Percentiles rank a stretch among this genome's conserved stretches.
Evolutionary conservation across 306 rosid genomes (phyloP).

Genomic region (Vicia villosa): DNA sequence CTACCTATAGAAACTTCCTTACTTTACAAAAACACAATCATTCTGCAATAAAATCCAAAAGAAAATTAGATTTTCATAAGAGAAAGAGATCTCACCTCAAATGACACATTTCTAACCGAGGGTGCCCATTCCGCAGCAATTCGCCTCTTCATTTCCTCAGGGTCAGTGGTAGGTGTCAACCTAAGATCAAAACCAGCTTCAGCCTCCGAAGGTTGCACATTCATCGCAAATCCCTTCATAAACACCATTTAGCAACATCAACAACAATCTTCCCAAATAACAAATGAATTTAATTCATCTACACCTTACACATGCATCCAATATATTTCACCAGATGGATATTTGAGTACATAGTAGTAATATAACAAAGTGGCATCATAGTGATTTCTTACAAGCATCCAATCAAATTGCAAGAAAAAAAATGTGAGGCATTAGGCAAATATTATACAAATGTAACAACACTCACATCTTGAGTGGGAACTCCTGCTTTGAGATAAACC

Average conservation of each 20-base stretch:
- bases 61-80: neutral
- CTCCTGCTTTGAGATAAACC: slow-evolving; percentile 75
- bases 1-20: neutral
- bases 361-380: neutral
- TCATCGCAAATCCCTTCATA: slow-evolving; percentile 87
- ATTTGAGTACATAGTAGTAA: neutral
- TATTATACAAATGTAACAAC: neutral
- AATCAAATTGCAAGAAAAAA: neutral
- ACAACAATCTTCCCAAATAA: neutral
- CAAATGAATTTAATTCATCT: neutral
- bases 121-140: slow-evolving; percentile 90
- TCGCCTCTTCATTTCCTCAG: slow-evolving; percentile 62
- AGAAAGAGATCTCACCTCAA: slow-evolving; percentile 51
- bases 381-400: neutral
- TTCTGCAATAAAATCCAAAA: slow-evolving; percentile 1
- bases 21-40: neutral
- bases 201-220: slow-evolving; percentile 89
- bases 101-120: slow-evolving; percentile 69
- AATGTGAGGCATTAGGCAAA: neutral
- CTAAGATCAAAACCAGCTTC: slow-evolving; percentile 88
- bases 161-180: slow-evolving; percentile 69
- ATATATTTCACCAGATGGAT: neutral
- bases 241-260: slow-evolving; percentile 17
- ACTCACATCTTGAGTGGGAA: slow-evolving; percentile 64
- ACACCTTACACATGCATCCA: neutral